Evolutionary conservation across 257 asterid species (phyloP), one percentile per base, ranked within the genome.

Genomic region (Solanum chmielewskii): DNA sequence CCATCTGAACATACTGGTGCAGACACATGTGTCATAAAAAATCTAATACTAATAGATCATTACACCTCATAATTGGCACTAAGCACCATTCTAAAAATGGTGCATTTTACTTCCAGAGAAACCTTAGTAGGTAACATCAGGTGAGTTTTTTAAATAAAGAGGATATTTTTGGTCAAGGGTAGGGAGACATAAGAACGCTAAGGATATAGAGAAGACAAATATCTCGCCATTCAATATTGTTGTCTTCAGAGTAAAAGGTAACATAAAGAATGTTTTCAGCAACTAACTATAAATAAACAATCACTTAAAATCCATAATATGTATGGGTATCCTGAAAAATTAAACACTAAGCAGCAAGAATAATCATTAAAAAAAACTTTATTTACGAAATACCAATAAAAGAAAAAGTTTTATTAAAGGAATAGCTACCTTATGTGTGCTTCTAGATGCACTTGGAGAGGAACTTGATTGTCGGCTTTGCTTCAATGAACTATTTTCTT

Each of bases 401-500:
- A 56, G 25, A 20, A 56, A 31, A 49, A 18, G 31, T 29, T 49
- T 81, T 31, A 49, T 81, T 81, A 31, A 31, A 29, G 69, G 82
- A 45, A 49, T 73, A 42, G 59, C 49, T 91, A 95, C 99, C 98
- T 92, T 95, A 80, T 85, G 90, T 86, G 69, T 90, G 91, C 90
- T 91, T 91, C 91, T 95, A 49, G 97, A 89, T 87, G 95, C 90
- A 88, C 85, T 87, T 77, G 87, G 92, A 74, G 98, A 91, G 88
- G 93, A 92, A 91, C 92, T 95, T 41, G 93, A 89, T 45, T 90
- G 91, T 73, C 93, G 91, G 90, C 93, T 93, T 90, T 92, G 95
- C 89, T 97, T 97, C 90, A 97, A 90, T 3, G 94, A 91, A 88
- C 94, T 92, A 88, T 95, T 97, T 94, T 96, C 99, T 92, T 93